Conservation (phyloP, 768 basidiomycete species). For the Hebeloma cylindrosporum region DNA sequence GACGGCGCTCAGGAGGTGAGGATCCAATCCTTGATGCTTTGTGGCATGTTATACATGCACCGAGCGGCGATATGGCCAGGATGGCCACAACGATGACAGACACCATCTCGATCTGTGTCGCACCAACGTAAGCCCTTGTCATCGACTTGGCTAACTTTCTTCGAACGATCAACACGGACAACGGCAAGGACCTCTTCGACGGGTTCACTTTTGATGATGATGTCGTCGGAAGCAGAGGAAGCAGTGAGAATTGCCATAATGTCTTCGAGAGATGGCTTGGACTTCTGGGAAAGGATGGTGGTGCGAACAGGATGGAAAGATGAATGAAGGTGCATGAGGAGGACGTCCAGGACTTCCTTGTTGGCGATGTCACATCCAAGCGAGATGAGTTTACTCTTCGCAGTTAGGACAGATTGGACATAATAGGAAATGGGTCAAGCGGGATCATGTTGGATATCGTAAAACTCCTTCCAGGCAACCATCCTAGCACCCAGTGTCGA, state of each 20-base stretch:
- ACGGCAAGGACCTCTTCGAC: background rate
- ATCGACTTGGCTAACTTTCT: constrained; percentile 1
- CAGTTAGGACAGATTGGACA: constrained; percentile 12
- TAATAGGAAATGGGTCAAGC: constrained; percentile 13
- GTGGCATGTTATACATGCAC: constrained; percentile 18
- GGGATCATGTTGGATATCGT: constrained; percentile 16
- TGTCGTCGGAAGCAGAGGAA: constrained; percentile 7
- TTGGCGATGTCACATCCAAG: constrained; percentile 12
- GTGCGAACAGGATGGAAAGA: constrained; percentile 15
- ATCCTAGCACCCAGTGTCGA: constrained; percentile 14
- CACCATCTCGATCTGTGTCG: constrained; percentile 8
- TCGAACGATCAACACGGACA: background rate
- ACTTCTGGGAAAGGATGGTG: constrained; percentile 16
- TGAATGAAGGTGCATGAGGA: constrained; percentile 20
- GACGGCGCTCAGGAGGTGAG: background rate
- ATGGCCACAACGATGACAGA: constrained; percentile 15
- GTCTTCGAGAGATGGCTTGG: constrained; percentile 4
- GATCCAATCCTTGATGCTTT: constrained; percentile 14
- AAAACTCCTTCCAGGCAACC: constrained; percentile 11
- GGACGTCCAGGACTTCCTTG: constrained; percentile 19
- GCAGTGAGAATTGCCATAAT: constrained; percentile 14
- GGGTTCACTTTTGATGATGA: background rate
- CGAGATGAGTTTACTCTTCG: constrained; percentile 10
- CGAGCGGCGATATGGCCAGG: constrained; percentile 12
- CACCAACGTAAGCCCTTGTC: constrained; percentile 14